Base-by-base conservation (phyloP, 2,329 filamentous ascomycete genomes). In the Aureobasidium sp. region DNA sequence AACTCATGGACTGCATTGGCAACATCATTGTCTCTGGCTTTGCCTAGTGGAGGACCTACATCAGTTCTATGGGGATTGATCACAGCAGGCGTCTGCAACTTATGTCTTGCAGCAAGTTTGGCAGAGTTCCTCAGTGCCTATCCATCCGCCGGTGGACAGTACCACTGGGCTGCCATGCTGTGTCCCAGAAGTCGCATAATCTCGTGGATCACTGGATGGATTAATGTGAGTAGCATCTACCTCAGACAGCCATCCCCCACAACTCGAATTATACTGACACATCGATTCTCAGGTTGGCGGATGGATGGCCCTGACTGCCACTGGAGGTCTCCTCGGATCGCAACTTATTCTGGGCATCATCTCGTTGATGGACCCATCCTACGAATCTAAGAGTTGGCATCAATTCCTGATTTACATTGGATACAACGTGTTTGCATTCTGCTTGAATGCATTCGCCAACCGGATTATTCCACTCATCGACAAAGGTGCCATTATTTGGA, bases 171-270 rank as follows among this genome's bases (percentile, higher is more conserved):
- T 3, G 86, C 87, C 60, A 78, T 84, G 55, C 75, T 90, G 64
- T 79, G 82, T 36, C 86, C 84, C 78, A 78, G 79, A 62, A 75
- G 73, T 61, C 87, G 80, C 78, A 81, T 84, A 32, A 79, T 89
- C 11, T 86, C 85, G 49, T 90, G 86, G 77, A 81, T 85, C 50
- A 89, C 86, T 0, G 87, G 87, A 32, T 90, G 87, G 86, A 88
- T 86, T 71, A 87, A 86, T 67, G 57, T 60, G 39, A 52, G 57
- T 44, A 25, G n/a, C 21, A 21, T 21, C 21, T 39, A 39, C 55
- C 44, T 44, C 55, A 41, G 32, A 41, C 44, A 41, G 8, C 29
- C 42, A n/a, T 21, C 3, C 55, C 44, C 55, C 44, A 27, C 44
- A 34, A 27, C 37, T 5, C 21, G 4, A 7, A 41, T 30, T 16